Evolutionary conservation across 202 grass and related monocot species (phyloP), one percentile per base, ranked within the genome.

Genomic region (Hordeum pubiflorum): DNA sequence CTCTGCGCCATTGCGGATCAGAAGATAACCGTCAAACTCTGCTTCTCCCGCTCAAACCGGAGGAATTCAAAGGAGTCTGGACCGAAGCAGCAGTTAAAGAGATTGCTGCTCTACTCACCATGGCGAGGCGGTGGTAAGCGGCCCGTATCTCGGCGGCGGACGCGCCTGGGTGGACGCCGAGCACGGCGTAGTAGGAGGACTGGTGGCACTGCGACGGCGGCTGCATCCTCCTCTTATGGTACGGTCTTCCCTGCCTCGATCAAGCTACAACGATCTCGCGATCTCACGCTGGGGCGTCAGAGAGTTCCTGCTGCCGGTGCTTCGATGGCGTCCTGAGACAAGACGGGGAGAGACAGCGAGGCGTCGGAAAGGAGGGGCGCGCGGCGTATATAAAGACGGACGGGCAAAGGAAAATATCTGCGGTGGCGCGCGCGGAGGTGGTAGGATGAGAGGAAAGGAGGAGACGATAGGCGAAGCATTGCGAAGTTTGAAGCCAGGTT

Each of bases 161-260:
- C 10, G 86, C 86, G 21, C 74, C 60, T 1, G 83, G 86, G 9
- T 20, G 57, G 43, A 93, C 86, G 72, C 91, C 88, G 59, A 93
- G 91, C 88, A 88, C 88, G 36, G 83, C 80, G 81, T 90, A 93
- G 86, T 86, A 91, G 17, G 88, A 93, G 9, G 91, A 90, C 56
- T 6, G 40, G 66, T 23, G 29, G 69, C 13, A 14, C 27, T 41
- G 7, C 60, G 41, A 56, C 31, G 11, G 36, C 62, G 39, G 0
- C 70, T 77, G 79, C 84, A 65, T 87, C 74, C 13, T 79, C 21
- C 18, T 66, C 71, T 72, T 68, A 29, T 29, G 27, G 27, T 29
- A 29, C 27, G 27, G 27, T 48, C 41, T 46, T 43, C 71, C 62
- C 52, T 69, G 71, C 6, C 14, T 62, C 77, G n/a, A 14, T 2